Base-by-base conservation (phyloP, 805 yeast genomes). In the Barnettozyma populi region DNA sequence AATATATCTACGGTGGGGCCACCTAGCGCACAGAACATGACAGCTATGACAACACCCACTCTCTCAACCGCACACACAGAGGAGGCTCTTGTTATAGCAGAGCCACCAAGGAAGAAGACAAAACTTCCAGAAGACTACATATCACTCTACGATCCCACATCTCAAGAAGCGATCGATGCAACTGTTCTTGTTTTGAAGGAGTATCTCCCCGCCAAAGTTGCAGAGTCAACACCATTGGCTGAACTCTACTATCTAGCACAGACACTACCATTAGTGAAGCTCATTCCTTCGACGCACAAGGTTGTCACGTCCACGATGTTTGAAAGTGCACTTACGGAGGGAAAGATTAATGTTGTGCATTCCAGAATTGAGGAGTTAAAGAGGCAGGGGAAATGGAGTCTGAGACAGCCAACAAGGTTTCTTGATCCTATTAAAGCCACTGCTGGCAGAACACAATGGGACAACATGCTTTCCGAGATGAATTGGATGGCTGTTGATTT, bases 331-430 rank as follows among this genome's bases (percentile, higher is more conserved):
- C 69, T 90, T 31, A 77, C 88, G 13, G 99, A 94, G 61, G 96
- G 97, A 4, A 86, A 90, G 61, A 82, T 92, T 3, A 87, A 95
- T 0, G 97, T 90, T 10, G 80, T 89, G 18, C 86, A 89, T 57
- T 85, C 95, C 2, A 74, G 98, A 51, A 90, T 94, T 41, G 98
- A 92, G 60, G 98, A 92, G 63, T 72, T 94, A 52, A 88, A 89
- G 63, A 73, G 95, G 41, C 84, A 84, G 49, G 86, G 87, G 2
- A 82, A 86, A 57, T 94, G 99, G 98, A 84, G 96, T 20, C 70
- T 94, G 45, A 74, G 95, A 45, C 99, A 94, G 63, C 96, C 95
- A 0, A 71, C 76, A 45, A 75, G 78, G 52, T 84, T 74, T 57
- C 60, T 73, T 11, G 95, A 88, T 54, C 97, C 98, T 0, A 41